Conservation (phyloP, 2,329 filamentous ascomycete species). For the Dactylonectria estremocensis region DNA sequence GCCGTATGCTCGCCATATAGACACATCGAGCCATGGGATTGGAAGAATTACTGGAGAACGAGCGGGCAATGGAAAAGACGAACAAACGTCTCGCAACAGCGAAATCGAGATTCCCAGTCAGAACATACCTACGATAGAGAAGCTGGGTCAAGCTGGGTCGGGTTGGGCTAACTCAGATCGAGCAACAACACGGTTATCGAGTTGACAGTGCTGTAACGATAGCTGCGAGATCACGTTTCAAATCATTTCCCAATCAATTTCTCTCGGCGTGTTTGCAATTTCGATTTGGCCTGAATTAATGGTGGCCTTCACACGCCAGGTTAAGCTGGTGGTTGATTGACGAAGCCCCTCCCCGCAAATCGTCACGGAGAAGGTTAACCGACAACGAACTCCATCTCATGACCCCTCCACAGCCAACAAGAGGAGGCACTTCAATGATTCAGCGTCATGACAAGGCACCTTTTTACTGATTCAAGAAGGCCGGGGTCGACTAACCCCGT, state of each 20-base stretch:
- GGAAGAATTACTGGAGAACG: neutral
- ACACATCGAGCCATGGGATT: neutral
- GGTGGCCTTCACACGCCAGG: too few species aligned
- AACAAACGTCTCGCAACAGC: neutral
- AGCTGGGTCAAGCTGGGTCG: too few species aligned
- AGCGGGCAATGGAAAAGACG: neutral
- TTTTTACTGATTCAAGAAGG: slow-evolving; percentile 6
- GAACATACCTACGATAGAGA: neutral
- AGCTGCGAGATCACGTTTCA: neutral
- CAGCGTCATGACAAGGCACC: neutral
- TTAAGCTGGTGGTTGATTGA: neutral
- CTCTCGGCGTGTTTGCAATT: neutral
- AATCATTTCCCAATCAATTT: neutral
- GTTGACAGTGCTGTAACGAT: neutral
- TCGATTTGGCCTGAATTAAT: neutral
- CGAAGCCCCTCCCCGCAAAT: slow-evolving; percentile 8
- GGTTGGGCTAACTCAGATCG: neutral
- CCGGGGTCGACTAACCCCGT: neutral
- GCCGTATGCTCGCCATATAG: neutral
- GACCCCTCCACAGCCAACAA: slow-evolving; percentile 2
- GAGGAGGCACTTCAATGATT: slow-evolving; percentile 15
- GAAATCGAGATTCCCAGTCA: neutral
- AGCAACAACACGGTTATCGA: neutral
- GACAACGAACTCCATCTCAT: slow-evolving; percentile 13
- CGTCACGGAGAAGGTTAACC: slow-evolving; percentile 35